These are phyloP conservation scores for Xylariaceae sp. DNA, from an alignment of 2,329 filamentous ascomycete species.

Conservation along the genomic window DNA sequence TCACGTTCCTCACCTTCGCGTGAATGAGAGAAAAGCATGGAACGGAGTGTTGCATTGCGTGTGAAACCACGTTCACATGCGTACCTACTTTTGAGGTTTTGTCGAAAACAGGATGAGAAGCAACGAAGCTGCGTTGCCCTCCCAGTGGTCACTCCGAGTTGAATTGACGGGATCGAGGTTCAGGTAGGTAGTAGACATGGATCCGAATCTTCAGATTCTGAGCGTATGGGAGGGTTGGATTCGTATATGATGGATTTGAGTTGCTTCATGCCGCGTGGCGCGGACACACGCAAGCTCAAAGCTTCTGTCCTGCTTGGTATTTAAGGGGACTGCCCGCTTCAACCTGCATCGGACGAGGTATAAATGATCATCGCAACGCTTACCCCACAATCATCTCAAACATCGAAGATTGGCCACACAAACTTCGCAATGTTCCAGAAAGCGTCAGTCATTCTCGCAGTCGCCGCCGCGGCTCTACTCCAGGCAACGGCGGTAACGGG, in stretches of 20 bases:
- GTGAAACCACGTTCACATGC: background rate
- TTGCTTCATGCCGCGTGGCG: background rate
- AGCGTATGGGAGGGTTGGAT: background rate
- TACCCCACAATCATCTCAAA: background rate
- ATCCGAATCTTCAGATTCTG: background rate
- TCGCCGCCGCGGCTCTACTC: conserved; percentile 2
- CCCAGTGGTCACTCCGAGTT: too few species aligned
- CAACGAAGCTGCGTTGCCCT: too few species aligned
- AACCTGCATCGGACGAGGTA: background rate
- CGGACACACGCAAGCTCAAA: background rate
- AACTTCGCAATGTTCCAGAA: conserved; percentile 6
- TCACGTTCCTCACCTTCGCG: background rate
- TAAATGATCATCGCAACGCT: background rate
- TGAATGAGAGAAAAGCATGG: background rate
- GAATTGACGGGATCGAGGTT: too few species aligned
- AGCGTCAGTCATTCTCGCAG: background rate
- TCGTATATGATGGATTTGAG: conserved; percentile 7
- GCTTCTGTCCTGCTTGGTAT: background rate
- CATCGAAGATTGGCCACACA: background rate
- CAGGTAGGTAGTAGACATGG: background rate
- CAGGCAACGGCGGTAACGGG: conserved; percentile 13
- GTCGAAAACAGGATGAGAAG: too few species aligned
- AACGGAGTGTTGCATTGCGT: background rate
- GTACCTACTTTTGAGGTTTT: background rate
- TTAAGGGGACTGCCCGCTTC: background rate